Percentiles rank a stretch among this genome's conserved stretches.
Conservation (phyloP, 768 basidiomycete genomes). For the Hemileccinum impolitum region DNA sequence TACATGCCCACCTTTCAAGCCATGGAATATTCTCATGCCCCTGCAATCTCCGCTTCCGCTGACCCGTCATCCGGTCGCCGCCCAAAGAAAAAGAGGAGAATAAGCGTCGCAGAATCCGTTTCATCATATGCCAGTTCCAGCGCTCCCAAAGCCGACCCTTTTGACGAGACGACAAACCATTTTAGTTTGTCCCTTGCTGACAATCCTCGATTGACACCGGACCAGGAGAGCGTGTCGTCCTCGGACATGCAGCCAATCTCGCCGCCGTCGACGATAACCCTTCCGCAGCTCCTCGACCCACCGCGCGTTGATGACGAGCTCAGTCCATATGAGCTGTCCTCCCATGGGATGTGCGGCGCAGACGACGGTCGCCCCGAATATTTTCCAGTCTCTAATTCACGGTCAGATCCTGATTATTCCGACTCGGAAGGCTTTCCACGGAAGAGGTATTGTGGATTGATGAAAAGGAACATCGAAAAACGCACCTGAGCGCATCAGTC, state of each 20-base stretch:
- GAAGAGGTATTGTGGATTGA: conserved; percentile 21
- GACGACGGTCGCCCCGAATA: conserved; percentile 31
- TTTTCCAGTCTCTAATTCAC: conserved; percentile 35
- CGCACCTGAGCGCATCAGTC: conserved; percentile 24
- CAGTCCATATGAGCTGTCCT: conserved; percentile 27
- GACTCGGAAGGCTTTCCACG: conserved; percentile 23
- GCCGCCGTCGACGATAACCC: conserved; percentile 27
- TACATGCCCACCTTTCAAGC: conserved; percentile 42
- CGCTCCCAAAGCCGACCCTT: conserved; percentile 23
- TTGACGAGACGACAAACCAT: conserved; percentile 19
- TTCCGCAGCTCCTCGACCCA: conserved; percentile 28
- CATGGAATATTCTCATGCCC: conserved; percentile 36
- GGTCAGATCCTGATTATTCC: conserved; percentile 32
- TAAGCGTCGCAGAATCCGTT: conserved; percentile 34
- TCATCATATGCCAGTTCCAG: conserved; percentile 32
- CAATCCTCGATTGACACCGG: conserved; percentile 31
- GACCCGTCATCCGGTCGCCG: conserved; percentile 29
- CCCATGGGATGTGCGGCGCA: conserved; percentile 13
- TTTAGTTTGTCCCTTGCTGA: conserved; percentile 25
- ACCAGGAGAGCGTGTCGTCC: conserved; percentile 31
- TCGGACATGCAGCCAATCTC: conserved; percentile 33
- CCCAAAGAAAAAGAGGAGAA: conserved; percentile 34
- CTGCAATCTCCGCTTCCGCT: conserved; percentile 28
- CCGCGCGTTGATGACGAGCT: conserved; percentile 22
- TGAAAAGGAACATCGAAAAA: conserved; percentile 25